phyloP scores from a whole-genome alignment of 2,329 filamentous ascomycete species.

The Ramularia endophylla region DNA sequence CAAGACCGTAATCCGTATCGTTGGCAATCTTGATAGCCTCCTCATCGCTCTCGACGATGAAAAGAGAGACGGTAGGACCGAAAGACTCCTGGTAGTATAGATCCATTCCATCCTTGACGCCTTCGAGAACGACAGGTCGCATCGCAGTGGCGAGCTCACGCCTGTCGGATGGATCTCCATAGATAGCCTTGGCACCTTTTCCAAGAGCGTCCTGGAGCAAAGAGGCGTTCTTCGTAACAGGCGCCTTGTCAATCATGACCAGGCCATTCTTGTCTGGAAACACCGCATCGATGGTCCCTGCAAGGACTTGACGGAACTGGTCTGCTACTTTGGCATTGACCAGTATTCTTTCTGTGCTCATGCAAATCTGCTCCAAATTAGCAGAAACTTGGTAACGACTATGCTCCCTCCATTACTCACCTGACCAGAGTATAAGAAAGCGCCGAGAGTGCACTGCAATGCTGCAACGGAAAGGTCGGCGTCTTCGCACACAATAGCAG shows the following conservation, averaged over 20 bases:
- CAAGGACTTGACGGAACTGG: constrained; percentile 48
- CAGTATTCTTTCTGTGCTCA: constrained; percentile 63
- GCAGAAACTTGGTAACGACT: too few species aligned
- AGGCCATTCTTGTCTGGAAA: constrained; percentile 36
- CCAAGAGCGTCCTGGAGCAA: constrained; percentile 52
- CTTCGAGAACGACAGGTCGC: constrained; percentile 61
- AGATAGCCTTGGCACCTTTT: constrained; percentile 52
- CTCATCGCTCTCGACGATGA: constrained; percentile 59
- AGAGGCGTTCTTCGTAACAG: constrained; percentile 46
- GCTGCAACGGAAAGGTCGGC: constrained; percentile 69
- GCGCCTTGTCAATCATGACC: constrained; percentile 38
- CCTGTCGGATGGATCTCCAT: constrained; percentile 36
- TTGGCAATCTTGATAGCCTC: constrained; percentile 69
- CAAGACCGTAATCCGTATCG: constrained; percentile 71
- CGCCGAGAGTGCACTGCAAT: constrained; percentile 58
- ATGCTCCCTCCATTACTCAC: too few species aligned
- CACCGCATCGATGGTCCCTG: constrained; percentile 41
- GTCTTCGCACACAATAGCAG: constrained; percentile 70
- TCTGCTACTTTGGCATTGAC: constrained; percentile 47
- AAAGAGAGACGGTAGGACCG: constrained; percentile 64
- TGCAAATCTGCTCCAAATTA: constrained; percentile 52
- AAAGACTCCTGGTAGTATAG: constrained; percentile 70
- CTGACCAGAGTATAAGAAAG: constrained; percentile 67
- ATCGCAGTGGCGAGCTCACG: constrained; percentile 34
- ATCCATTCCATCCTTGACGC: constrained; percentile 63